Evolutionary conservation across 768 basidiomycete species (phyloP).

Genomic region (Lactarius pseudohatsudake): DNA sequence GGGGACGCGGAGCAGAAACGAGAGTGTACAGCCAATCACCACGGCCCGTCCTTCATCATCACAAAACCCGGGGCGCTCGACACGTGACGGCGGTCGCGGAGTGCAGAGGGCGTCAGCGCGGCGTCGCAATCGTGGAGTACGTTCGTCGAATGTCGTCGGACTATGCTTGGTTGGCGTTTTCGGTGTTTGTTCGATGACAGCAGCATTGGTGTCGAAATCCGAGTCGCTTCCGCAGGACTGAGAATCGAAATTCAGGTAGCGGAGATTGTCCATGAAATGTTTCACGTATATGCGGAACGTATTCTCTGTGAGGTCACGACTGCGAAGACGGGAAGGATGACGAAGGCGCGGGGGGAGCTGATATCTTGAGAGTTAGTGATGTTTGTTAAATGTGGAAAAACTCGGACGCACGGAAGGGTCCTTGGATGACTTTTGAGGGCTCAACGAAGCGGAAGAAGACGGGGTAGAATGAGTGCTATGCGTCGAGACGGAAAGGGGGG

Average conservation of each 20-base stretch:
- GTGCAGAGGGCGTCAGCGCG: background rate
- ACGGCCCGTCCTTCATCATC: background rate
- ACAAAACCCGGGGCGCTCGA: background rate
- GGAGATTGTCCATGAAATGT: conserved; percentile 69
- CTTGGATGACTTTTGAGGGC: conserved; percentile 22
- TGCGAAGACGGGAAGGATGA: conserved; percentile 69
- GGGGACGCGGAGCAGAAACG: conserved; percentile 74
- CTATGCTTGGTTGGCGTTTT: conserved; percentile 41
- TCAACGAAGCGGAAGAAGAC: conserved; percentile 21
- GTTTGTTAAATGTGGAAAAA: background rate
- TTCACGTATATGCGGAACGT: conserved; percentile 76
- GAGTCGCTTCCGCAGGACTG: conserved; percentile 1
- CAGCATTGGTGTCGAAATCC: conserved; percentile 9
- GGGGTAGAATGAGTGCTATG: conserved; percentile 7
- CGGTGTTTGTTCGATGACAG: conserved; percentile 27
- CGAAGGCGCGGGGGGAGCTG: conserved; percentile 52
- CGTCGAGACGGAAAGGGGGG: background rate
- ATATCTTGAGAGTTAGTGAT: conserved; percentile 10
- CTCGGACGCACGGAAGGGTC: conserved; percentile 23
- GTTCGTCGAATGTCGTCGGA: conserved; percentile 18
- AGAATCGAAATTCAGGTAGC: conserved; percentile 15
- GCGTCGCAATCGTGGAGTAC: conserved; percentile 35
- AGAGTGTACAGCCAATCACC: conserved; percentile 52
- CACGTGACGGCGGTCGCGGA: conserved; percentile 8
- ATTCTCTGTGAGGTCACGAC: conserved; percentile 64